Evolutionary conservation across 1,284 basidiomycete species (phyloP).

Genomic region (Calocybe gambosa): DNA sequence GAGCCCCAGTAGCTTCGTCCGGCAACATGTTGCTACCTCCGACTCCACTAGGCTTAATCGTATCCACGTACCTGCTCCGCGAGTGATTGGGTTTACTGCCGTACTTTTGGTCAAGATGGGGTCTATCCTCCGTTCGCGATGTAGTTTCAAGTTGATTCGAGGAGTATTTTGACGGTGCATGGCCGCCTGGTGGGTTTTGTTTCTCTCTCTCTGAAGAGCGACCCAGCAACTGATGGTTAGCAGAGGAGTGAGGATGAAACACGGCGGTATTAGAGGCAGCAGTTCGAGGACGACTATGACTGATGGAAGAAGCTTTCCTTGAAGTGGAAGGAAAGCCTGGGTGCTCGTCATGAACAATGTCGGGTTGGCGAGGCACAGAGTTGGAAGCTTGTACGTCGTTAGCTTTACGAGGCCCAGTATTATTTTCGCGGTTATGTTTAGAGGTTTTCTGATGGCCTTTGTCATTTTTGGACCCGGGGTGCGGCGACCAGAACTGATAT

Average conservation of each 20-base stretch:
- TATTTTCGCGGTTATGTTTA: constrained; percentile 1
- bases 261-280: background rate
- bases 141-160: constrained; percentile 9
- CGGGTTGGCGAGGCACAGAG: constrained; percentile 18
- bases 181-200: constrained; percentile 8
- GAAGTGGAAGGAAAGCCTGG: constrained; percentile 8
- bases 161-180: constrained; percentile 1
- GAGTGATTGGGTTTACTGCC: constrained; percentile 1
- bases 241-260: constrained; percentile 3
- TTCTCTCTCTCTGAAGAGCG: background rate
- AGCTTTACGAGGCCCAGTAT: constrained; percentile 11
- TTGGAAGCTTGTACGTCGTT: constrained; percentile 24
- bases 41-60: constrained; percentile 1
- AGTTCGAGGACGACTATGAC: background rate
- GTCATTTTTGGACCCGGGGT: constrained; percentile 17
- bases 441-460: constrained; percentile 17
- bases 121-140: constrained; percentile 5
- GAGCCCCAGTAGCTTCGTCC: constrained; percentile 4
- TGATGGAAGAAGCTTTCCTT: constrained; percentile 1
- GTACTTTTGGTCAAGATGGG: constrained; percentile 1
- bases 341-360: background rate
- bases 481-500: constrained; percentile 26
- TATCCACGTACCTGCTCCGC: constrained; percentile 4
- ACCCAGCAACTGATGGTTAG: background rate
- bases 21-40: background rate